Evolutionary conservation across 352 stramenopile species (phyloP), one percentile per base, ranked within the genome.

Genomic region (Blastocystis sp.): DNA sequence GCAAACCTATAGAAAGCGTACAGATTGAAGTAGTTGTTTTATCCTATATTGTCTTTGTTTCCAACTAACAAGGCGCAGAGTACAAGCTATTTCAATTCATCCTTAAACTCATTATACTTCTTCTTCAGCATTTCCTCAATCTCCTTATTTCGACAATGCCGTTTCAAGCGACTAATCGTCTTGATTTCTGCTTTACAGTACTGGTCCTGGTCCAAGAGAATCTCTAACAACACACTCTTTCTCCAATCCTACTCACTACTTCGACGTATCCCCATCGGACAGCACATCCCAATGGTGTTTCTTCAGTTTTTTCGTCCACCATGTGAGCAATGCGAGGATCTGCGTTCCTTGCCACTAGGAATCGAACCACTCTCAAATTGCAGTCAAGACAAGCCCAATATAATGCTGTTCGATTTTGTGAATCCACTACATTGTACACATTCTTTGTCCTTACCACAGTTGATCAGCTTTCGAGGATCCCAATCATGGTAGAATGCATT

Each of bases 101-200:
- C 53, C 56, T 68, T 85, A 43, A 55, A 66, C 50, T 66, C 9
- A 11, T 16, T 30, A 65, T 85, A 85, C 9, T 66, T 85, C 73
- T 85, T 53, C 41, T 68, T 85, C n/a, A 85, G 26, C 34, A 85
- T 26, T 30, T 47, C 43, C 41, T 62, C 73, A 24, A 85, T 85
- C 41, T 85, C 73, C 56, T 85, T 85, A 45, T 85, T 85, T 45
- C 43, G 65, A 24, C 73, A 66, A 5, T 55, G 47, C 56, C 68
- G 65, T 11, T 55, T n/a, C 30, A 85, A 34, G 16, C 39, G 24
- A 64, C 53, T 55, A 18, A 85, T 85, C 55, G 73, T 85, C 30
- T 85, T 85, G 30, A 85, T 85, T 24, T 85, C 73, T 34, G 53
- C 73, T 24, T 68, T 85, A 43, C 73, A 85, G 56, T 85, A 85